Conservation (phyloP, 257 asterid species). For the Gardenia jasminoides region DNA sequence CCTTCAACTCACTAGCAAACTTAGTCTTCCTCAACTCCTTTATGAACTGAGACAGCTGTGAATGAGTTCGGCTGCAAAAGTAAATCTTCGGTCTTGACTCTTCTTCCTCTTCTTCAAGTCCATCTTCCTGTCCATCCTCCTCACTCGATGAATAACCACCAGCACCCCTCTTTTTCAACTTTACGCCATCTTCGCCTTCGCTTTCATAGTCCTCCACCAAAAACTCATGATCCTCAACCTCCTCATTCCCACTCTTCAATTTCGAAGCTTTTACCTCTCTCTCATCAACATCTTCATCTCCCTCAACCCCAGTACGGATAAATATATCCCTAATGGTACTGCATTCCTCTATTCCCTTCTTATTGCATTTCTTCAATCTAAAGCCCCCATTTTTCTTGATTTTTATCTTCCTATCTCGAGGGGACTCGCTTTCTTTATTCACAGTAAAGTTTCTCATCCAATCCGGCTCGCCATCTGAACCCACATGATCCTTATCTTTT, state of each 20-base stretch:
- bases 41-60: conserved; percentile 96
- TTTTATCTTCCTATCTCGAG: conserved; percentile 28
- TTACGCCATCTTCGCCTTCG: conserved; percentile 54
- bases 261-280: conserved; percentile 31
- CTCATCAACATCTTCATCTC: conserved; percentile 21
- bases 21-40: conserved; percentile 86
- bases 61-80: conserved; percentile 94
- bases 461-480: conserved; percentile 75
- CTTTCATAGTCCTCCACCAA: conserved; percentile 83
- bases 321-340: conserved; percentile 38
- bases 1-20: conserved; percentile 69
- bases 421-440: conserved; percentile 36
- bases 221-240: conserved; percentile 64
- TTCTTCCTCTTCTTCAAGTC: conserved; percentile 43
- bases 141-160: conserved; percentile 57
- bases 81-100: conserved; percentile 60
- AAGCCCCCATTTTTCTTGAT: conserved; percentile 28
- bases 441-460: conserved; percentile 78
- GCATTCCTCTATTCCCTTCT: conserved; percentile 25
- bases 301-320: conserved; percentile 27
- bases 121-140: conserved; percentile 61
- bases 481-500: conserved; percentile 32
- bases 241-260: conserved; percentile 38
- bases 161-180: conserved; percentile 53
- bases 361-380: conserved; percentile 22